Conservation (phyloP, 148 eudicot genomes). For the Rhododendron mucronatum region DNA sequence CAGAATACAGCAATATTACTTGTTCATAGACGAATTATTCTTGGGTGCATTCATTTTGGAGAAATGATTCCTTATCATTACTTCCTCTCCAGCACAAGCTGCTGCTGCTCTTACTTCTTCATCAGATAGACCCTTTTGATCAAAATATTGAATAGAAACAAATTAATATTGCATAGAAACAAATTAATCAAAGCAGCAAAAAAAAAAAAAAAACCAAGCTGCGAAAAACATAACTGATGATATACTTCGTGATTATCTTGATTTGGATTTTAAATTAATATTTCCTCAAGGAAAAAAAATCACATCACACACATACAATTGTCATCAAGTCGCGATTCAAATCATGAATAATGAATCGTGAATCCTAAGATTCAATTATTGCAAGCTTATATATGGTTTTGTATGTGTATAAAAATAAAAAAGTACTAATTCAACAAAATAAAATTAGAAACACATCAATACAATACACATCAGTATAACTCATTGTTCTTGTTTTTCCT, state of each 20-base stretch:
- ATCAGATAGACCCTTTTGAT: slow-evolving; percentile 79
- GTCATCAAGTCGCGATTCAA: neutral
- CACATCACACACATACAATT: neutral
- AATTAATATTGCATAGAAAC: neutral
- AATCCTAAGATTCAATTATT: neutral
- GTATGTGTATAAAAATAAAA: neutral
- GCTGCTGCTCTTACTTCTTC: slow-evolving; percentile 96
- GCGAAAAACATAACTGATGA: neutral
- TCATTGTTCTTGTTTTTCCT: neutral
- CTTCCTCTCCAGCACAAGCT: slow-evolving; percentile 96
- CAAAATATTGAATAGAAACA: slow-evolving; percentile 3
- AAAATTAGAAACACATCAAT: neutral
- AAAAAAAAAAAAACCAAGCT: neutral
- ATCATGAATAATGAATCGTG: neutral
- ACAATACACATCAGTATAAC: neutral
- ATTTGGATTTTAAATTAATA: neutral
- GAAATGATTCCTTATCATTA: slow-evolving; percentile 88
- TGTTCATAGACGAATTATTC: slow-evolving; percentile 79
- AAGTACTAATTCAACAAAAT: neutral
- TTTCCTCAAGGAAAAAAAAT: neutral
- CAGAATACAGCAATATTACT: slow-evolving; percentile 48
- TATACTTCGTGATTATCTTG: neutral
- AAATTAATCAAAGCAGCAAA: neutral
- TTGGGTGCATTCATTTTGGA: slow-evolving; percentile 95
- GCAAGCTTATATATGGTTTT: neutral